Evolutionary conservation across 2,329 filamentous ascomycete species (phyloP).

Genomic region (Blastomyces parvus): DNA sequence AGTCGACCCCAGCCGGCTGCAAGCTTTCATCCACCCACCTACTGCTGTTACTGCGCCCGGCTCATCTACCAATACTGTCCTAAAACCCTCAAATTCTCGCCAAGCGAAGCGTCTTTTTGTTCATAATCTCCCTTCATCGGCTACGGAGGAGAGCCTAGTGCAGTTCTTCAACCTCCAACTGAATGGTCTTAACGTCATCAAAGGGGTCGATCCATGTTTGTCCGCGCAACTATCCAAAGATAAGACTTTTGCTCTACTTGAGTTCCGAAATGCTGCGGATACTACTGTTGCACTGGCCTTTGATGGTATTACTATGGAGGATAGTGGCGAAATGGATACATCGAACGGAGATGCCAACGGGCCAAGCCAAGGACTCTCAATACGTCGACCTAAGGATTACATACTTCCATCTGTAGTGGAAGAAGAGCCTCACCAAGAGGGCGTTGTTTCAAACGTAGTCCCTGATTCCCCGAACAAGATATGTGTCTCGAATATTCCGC

Average conservation of each 20-base stretch:
- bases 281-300: conserved; percentile 84
- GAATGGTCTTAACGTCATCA: conserved; percentile 89
- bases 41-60: conserved; percentile 38
- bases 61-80: conserved; percentile 58
- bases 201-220: conserved; percentile 73
- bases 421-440: conserved; percentile 62
- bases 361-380: conserved; percentile 50
- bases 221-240: conserved; percentile 74
- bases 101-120: conserved; percentile 88
- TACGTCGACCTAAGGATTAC: conserved; percentile 90
- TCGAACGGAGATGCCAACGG: conserved; percentile 47
- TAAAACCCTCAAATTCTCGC: conserved; percentile 86
- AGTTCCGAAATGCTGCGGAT: conserved; percentile 81
- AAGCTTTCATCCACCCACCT: conserved; percentile 91
- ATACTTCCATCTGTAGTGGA: conserved; percentile 76
- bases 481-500: conserved; percentile 78
- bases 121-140: conserved; percentile 64
- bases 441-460: conserved; percentile 68
- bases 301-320: conserved; percentile 81
- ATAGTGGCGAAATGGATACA: conserved; percentile 48
- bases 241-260: conserved; percentile 70
- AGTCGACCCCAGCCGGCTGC: conserved; percentile 87
- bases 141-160: conserved; percentile 65
- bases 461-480: conserved; percentile 94
- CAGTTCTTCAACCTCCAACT: conserved; percentile 94